These are phyloP conservation scores for Grosmannia serpens DNA, from an alignment of 2,329 filamentous ascomycete genomes.

Conservation along the genomic window DNA sequence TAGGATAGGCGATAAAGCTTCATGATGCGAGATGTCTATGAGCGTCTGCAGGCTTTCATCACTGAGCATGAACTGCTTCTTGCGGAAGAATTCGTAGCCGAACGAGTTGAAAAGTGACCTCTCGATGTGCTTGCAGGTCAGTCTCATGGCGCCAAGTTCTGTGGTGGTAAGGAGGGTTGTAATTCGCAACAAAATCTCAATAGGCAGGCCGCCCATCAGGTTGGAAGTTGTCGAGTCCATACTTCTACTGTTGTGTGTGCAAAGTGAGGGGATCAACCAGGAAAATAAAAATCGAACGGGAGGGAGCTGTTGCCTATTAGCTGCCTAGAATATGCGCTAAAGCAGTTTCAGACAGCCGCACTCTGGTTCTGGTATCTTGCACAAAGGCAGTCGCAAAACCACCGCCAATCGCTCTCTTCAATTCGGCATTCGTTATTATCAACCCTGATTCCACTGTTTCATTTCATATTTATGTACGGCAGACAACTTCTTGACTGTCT, in stretches of 20 bases:
- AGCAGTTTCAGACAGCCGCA: background rate
- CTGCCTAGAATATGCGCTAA: background rate
- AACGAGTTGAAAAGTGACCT: slow-evolving; percentile 42
- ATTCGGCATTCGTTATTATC: background rate
- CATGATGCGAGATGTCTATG: slow-evolving; percentile 36
- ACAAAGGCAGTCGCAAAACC: background rate
- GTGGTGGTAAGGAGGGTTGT: slow-evolving; percentile 38
- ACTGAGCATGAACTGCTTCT: slow-evolving; percentile 54
- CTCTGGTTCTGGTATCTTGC: background rate
- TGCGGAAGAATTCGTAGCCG: slow-evolving; percentile 50
- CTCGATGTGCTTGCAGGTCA: slow-evolving; percentile 44
- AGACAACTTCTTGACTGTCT: background rate
- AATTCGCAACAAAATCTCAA: slow-evolving; percentile 48
- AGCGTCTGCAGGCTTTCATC: slow-evolving; percentile 43
- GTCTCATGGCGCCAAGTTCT: slow-evolving; percentile 43
- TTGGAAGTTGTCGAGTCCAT: background rate
- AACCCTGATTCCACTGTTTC: background rate
- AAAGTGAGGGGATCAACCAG: background rate
- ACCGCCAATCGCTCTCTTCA: background rate
- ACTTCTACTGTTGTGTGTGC: background rate
- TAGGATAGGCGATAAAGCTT: slow-evolving; percentile 27
- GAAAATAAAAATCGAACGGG: background rate
- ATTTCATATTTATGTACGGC: background rate
- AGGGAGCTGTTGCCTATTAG: background rate
- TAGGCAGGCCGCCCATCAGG: slow-evolving; percentile 28